Base-by-base conservation (phyloP, 2,329 filamentous ascomycete species). In the Didymosphaeria variabile region DNA sequence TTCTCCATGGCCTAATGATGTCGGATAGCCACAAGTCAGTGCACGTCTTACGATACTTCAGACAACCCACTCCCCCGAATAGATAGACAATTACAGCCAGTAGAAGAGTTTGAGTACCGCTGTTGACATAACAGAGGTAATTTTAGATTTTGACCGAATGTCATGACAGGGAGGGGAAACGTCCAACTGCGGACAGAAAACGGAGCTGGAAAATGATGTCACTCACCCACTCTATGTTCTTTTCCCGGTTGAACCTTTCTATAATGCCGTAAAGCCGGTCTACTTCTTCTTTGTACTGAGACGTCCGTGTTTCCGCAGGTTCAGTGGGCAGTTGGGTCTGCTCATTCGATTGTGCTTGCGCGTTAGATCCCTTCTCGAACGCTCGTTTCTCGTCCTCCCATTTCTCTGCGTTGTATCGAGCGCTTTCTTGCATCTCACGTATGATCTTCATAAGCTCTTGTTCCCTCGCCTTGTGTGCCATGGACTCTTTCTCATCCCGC, bases 361-460 rank as follows among this genome's bases (percentile, higher is more conserved):
- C 17, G 15, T 42, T 12, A 1, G 42, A 2, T 17, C 29, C 50
- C 3, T 29, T 32, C 17, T 57, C 55, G 2, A 57, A 17, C n/a
- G 4, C 23, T 19, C 23, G 21, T 49, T 57, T 51, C 36, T 58
- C 55, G 5, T 58, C 21, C 26, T 58, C 26, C 55, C 55, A 52
- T 13, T 36, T 42, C 21, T 52, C 40, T 26, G 17, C 55, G 3
- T 51, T 36, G 7, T 21, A 46, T 19, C n/a, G 23, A 3, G 19
- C 47, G 17, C 15, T 45, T 46, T 58, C 36, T 52, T 52, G 46
- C 7, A 58, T 17, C 7, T 52, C 47, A 10, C 10, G 23, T 26
- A 58, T 34, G 2, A 15, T 44, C 4, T 52, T 58, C 12, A 13
- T 32, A 2, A 52, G n/a, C 12, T 52, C 23, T 23, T 58, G 46